Evolutionary conservation across 768 basidiomycete species (phyloP), one percentile per base, ranked within the genome.

Genomic region (Boletus rubropictus): DNA sequence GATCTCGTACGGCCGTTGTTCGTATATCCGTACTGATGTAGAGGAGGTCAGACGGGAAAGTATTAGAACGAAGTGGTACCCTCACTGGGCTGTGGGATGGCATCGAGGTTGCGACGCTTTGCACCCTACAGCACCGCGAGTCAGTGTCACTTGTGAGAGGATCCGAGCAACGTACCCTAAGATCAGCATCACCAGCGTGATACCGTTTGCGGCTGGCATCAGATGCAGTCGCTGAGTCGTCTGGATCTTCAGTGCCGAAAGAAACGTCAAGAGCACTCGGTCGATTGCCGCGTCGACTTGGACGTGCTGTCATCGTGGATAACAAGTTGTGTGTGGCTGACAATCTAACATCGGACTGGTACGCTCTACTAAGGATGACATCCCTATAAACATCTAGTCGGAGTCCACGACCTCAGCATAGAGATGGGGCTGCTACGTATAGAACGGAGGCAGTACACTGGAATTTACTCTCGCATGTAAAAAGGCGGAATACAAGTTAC

Each of bases 241-340:
- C 39, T 35, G 52, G 37, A 3, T 59, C 56, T 44, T 78, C 76
- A 10, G 66, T 70, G 1, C 72, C 72, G 49, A 78, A 84, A 9
- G 76, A 75, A 10, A 81, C 67, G 11, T 80, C 77, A 35, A 73
- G 76, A 3, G 84, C 82, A 5, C 66, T 74, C 0, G 77, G 78
- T 32, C 78, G 76, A 22, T 62, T 58, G 21, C 67, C 53, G 21
- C 60, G 60, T 27, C 59, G 50, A 53, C 49, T 52, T 14, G 57
- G 58, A 37, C 36, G 52, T 14, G 1, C 9, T 9, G 28, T 39
- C 36, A 38, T 28, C 35, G 29, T 48, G 15, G 32, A 8, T 14
- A 1, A 24, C n/a, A 7, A 7, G 6, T 5, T 14, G 11, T 11
- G 28, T 10, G 29, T 14, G 12, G 6, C 12, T 29, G 5, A n/a